These are phyloP conservation scores for Talaromyces sp. DNA, from an alignment of 2,329 filamentous ascomycete genomes.

Conservation along the genomic window DNA sequence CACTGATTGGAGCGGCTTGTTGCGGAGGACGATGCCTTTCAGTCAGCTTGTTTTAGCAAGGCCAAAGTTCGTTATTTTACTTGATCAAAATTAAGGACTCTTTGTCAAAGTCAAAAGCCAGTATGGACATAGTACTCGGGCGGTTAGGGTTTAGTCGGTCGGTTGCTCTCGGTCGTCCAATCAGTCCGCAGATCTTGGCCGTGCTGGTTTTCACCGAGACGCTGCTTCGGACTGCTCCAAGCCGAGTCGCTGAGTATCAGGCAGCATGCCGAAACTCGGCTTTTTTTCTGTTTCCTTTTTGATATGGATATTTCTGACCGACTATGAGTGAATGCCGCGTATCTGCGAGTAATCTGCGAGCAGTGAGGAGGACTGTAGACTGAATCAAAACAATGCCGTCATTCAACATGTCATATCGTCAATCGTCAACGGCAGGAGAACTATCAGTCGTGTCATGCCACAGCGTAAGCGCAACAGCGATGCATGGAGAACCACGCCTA, in stretches of 20 bases:
- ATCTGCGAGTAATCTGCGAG: neutral
- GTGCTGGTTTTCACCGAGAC: neutral
- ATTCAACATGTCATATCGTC: neutral
- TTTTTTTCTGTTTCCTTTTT: neutral
- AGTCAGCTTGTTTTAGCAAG: neutral
- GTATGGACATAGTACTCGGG: neutral
- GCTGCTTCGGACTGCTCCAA: conserved; percentile 11
- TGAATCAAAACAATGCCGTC: neutral
- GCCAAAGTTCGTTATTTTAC: neutral
- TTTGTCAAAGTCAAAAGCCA: neutral
- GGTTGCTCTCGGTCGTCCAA: conserved; percentile 10
- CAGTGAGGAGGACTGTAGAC: neutral
- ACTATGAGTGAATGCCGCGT: neutral
- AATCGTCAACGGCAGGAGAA: neutral
- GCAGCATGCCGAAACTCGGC: conserved; percentile 2
- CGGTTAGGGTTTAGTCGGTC: conserved; percentile 6
- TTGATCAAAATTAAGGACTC: neutral
- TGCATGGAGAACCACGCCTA: neutral
- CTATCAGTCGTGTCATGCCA: neutral
- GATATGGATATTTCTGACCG: neutral
- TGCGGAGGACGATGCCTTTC: neutral
- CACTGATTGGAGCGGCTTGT: conserved; percentile 12
- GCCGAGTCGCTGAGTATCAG: neutral
- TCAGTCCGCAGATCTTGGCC: neutral
- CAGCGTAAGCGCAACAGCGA: neutral